Evolutionary conservation across 805 yeast genomes (phyloP).

Genomic region (Ogataea henricii): DNA sequence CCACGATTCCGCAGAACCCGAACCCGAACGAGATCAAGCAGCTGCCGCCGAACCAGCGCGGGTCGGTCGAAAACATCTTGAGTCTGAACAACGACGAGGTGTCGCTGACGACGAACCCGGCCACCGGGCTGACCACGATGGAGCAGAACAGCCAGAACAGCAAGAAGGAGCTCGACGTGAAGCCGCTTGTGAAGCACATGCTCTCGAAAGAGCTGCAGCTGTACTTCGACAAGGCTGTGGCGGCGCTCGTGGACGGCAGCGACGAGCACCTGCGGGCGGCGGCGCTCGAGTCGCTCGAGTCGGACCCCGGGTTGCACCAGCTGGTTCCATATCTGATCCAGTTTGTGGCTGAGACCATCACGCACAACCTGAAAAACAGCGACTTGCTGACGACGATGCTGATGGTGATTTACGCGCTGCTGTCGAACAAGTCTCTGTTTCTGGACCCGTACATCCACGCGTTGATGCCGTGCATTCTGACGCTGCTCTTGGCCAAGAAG

Average conservation of each 20-base stretch:
- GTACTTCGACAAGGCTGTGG: constrained; percentile 87
- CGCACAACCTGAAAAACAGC: constrained; percentile 78
- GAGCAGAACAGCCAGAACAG: constrained; percentile 25
- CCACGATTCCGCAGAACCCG: constrained; percentile 96
- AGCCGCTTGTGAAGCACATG: constrained; percentile 93
- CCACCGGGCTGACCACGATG: constrained; percentile 31
- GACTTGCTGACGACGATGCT: constrained; percentile 78
- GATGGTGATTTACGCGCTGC: constrained; percentile 81
- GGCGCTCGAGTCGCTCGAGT: constrained; percentile 79
- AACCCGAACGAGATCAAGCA: constrained; percentile 73
- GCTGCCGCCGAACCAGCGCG: constrained; percentile 76
- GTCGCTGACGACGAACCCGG: constrained; percentile 29
- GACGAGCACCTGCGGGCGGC: constrained; percentile 66
- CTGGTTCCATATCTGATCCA: constrained; percentile 95
- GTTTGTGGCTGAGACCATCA: constrained; percentile 92
- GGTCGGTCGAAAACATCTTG: constrained; percentile 70
- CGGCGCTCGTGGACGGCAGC: constrained; percentile 65
- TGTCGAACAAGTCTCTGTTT: constrained; percentile 81
- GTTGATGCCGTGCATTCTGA: constrained; percentile 92
- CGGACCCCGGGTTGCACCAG: constrained; percentile 96
- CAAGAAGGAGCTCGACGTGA: constrained; percentile 60
- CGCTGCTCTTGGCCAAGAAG: constrained; percentile 83
- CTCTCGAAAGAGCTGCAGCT: constrained; percentile 91
- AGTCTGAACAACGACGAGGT: constrained; percentile 52
- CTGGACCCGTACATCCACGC: constrained; percentile 96